Base-by-base conservation (phyloP, 2,329 filamentous ascomycete species). In the Mycosphaerella sp. region DNA sequence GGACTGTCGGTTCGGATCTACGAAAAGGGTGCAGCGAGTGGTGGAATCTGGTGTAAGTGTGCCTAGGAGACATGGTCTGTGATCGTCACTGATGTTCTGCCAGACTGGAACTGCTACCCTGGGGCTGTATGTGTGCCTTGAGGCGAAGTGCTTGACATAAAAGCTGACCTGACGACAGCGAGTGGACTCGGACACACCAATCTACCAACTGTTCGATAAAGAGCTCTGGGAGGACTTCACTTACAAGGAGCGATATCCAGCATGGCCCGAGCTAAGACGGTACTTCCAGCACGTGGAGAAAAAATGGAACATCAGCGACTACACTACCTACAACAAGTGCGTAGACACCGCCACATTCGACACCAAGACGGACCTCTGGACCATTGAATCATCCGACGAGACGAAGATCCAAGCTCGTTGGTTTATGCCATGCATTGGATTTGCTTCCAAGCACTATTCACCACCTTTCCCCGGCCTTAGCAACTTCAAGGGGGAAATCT, bases 201-300 rank as follows among this genome's bases (percentile, higher is more conserved):
- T 63, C 42, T 65, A 65, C 47, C 58, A 64, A 50, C 57, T 64
- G 4, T 64, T 59, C 42, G 58, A 60, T 43, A 60, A 60, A 42
- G 61, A 63, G 53, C 55, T 62, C 2, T 64, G 57, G 54, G 59
- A 79, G 61, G 74, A 75, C 6, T 84, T 79, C 78, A 80, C 70
- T 18, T 84, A 79, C 55, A 59, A 55, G 41, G 58, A 63, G 45
- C 52, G 58, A 4, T 66, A 63, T 36, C 55, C 62, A 4, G 61
- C 54, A 6, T 62, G 53, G 71, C 49, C 49, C n/a, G 79, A 84
- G 41, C 68, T 84, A 1, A 72, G 76, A 10, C 62, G 64, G 9
- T 84, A 84, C 63, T 84, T 84, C 59, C 73, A 79, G 21, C 76
- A 81, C 44, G 75, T 81, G 7, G 80, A 82, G 48, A 76, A 76